phyloP scores from a whole-genome alignment of 305 asterid species.

The Fraxinus sp. region DNA sequence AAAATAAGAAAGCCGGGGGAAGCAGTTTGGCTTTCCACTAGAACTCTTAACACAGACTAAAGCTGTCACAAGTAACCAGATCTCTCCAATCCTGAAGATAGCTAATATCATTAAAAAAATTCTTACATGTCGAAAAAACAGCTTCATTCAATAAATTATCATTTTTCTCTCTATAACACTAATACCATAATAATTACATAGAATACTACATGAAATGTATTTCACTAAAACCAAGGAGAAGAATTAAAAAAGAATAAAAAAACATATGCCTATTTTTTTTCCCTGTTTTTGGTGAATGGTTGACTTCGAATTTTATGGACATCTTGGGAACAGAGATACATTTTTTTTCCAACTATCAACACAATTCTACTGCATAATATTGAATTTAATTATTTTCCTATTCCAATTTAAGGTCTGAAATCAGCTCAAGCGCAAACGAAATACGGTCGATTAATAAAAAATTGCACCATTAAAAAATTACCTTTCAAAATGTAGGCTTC shows the following conservation, averaged over 20 bases:
- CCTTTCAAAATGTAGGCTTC: conserved; percentile 93
- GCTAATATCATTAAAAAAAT: conserved; percentile 3
- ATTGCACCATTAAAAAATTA: conserved; percentile 6
- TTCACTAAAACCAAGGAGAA: background rate
- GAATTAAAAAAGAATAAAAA: background rate
- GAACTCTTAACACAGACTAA: conserved; percentile 11
- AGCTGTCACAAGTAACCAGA: conserved; percentile 5
- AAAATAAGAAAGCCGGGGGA: conserved; percentile 1
- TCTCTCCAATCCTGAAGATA: conserved; percentile 6
- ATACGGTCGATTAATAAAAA: conserved; percentile 1
- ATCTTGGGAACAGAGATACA: conserved; percentile 1
- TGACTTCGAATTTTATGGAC: conserved; percentile 19
- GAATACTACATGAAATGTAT: background rate
- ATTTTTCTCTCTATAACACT: background rate
- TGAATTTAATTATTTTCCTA: background rate
- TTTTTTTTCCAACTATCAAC: conserved; percentile 9
- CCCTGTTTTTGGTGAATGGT: conserved; percentile 18
- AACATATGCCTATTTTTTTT: background rate
- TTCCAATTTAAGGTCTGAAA: background rate
- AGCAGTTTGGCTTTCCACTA: conserved; percentile 5
- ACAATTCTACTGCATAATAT: conserved; percentile 8
- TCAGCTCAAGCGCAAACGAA: background rate
- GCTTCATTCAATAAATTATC: conserved; percentile 3
- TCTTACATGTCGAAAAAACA: background rate
- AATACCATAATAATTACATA: background rate